phyloP scores from a whole-genome alignment of 257 asterid species.

The Solanum virginianum region DNA sequence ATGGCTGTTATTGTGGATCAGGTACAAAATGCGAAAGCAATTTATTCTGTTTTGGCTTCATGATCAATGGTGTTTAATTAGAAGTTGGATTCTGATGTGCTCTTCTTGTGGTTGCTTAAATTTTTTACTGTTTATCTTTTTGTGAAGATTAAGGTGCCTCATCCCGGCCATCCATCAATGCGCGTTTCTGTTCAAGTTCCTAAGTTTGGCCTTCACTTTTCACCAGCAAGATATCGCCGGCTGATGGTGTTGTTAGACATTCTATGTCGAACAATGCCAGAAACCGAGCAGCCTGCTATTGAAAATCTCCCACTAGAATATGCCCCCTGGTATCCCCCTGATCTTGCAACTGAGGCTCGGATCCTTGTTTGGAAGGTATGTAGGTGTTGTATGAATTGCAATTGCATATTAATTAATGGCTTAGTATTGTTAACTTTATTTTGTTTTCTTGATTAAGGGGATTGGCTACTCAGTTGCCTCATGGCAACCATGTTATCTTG shows the following conservation, averaged over 20 bases:
- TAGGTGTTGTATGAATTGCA: neutral
- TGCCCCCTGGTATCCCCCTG: conserved; percentile 77
- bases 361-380: conserved; percentile 92
- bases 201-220: conserved; percentile 87
- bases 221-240: conserved; percentile 77
- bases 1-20: conserved; percentile 89
- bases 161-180: conserved; percentile 77
- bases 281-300: conserved; percentile 39
- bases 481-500: conserved; percentile 91
- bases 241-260: conserved; percentile 56
- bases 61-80: neutral
- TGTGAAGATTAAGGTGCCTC: conserved; percentile 76
- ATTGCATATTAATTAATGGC: neutral
- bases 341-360: conserved; percentile 79
- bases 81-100: neutral
- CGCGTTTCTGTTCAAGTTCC: conserved; percentile 86
- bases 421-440: neutral
- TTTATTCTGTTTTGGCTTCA: neutral
- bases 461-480: conserved; percentile 94
- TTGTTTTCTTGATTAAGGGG: conserved; percentile 54
- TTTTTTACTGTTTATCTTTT: neutral
- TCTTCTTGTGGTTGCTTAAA: neutral
- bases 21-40: conserved; percentile 26
- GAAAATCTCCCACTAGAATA: conserved; percentile 44
- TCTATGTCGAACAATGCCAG: conserved; percentile 43